Conservation (phyloP, 495 filamentous ascomycete genomes). For the Penicillium steckii region DNA sequence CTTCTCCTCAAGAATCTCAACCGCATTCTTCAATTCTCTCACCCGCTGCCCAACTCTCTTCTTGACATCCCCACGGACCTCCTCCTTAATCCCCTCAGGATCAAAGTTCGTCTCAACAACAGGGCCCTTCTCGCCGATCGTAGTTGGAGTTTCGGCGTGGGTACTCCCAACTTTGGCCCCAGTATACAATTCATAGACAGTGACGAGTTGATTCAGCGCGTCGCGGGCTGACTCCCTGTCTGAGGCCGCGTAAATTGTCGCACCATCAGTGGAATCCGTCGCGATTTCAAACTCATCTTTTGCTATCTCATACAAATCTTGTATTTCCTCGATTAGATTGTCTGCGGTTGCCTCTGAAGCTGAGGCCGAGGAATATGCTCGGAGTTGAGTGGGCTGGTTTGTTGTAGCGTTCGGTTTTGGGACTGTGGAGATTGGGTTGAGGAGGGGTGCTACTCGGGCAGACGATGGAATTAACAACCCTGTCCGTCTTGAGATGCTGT, state of each 20-base stretch:
- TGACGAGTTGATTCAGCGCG: conserved; percentile 36
- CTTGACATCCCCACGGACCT: conserved; percentile 36
- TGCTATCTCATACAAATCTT: conserved; percentile 43
- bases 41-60: conserved; percentile 42
- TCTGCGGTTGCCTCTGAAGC: conserved; percentile 30
- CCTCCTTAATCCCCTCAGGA: conserved; percentile 23
- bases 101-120: conserved; percentile 35
- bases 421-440: background rate
- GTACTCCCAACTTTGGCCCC: conserved; percentile 1
- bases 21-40: conserved; percentile 42
- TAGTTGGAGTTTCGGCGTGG: no score
- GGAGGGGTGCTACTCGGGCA: no score
- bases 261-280: conserved; percentile 40
- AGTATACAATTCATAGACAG: conserved; percentile 39
- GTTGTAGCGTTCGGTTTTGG: background rate
- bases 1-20: conserved; percentile 42
- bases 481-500: no score
- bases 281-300: conserved; percentile 52
- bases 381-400: background rate
- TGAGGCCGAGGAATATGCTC: conserved; percentile 1
- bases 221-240: conserved; percentile 47
- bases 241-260: conserved; percentile 48
- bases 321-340: conserved; percentile 40
- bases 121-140: conserved; percentile 7
- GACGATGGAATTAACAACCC: no score